These are phyloP conservation scores for Malassezia psittaci DNA, from an alignment of 1,284 basidiomycete species.

Conservation along the genomic window DNA sequence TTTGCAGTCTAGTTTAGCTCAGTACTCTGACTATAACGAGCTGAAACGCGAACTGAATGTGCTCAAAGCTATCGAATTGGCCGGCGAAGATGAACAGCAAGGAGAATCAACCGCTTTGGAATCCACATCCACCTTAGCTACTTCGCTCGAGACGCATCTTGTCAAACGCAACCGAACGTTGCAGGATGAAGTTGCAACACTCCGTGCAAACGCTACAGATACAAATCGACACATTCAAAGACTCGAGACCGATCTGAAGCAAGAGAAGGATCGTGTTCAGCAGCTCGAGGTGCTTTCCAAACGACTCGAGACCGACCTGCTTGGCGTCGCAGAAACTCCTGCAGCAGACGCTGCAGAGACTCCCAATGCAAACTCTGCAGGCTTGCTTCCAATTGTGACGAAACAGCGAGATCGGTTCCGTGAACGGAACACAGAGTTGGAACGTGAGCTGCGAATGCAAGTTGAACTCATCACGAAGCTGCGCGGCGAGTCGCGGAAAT, in stretches of 20 bases:
- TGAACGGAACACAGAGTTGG: constrained; percentile 70
- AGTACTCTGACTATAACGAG: constrained; percentile 62
- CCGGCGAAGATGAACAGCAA: constrained; percentile 47
- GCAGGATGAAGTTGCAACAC: constrained; percentile 82
- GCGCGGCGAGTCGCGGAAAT: constrained; percentile 31
- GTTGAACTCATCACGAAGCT: constrained; percentile 79
- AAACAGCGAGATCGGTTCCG: constrained; percentile 55
- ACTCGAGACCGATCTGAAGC: neutral
- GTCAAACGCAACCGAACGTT: constrained; percentile 87
- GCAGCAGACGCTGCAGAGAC: neutral
- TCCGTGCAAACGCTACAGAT: constrained; percentile 56
- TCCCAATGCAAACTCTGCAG: neutral
- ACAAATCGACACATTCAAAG: constrained; percentile 54
- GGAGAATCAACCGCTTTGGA: constrained; percentile 13
- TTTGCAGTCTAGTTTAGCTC: constrained; percentile 51
- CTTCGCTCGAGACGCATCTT: constrained; percentile 77
- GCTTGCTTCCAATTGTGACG: constrained; percentile 63
- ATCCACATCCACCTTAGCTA: constrained; percentile 53
- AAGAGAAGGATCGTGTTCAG: constrained; percentile 42
- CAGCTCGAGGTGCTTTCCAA: constrained; percentile 73
- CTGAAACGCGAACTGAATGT: constrained; percentile 52
- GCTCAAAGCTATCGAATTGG: constrained; percentile 35
- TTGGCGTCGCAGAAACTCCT: neutral
- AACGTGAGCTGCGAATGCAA: constrained; percentile 87
- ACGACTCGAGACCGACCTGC: constrained; percentile 75